Base-by-base conservation (phyloP, 192 early-diverging fungal species). In the Gaertneriomyces semiglobifer region DNA sequence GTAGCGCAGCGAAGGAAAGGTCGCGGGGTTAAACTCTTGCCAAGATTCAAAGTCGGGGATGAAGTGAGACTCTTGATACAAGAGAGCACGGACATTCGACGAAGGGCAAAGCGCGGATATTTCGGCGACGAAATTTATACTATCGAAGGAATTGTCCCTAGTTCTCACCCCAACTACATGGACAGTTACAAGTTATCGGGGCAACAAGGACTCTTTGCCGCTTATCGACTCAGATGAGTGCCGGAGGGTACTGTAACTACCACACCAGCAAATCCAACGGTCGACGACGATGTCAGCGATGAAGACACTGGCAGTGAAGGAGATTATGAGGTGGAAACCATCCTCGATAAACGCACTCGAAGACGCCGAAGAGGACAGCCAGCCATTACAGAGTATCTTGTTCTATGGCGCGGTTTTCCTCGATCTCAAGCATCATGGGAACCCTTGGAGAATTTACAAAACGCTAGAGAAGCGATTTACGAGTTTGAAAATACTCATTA, bases 241-340 rank as follows among this genome's bases (percentile, higher is more conserved):
- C 58, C 58, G 42, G 6, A 11, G 20, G 9, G 7, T 10, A 20
- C 10, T 56, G 54, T 16, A 8, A 20, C 8, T 16, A 8, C 10
- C 10, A 20, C 10, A 20, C n/a, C n/a, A n/a, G n/a, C n/a, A n/a
- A n/a, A n/a, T n/a, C n/a, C n/a, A n/a, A n/a, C n/a, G n/a, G n/a
- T 20, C 54, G 58, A 60, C 25, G 8, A 7, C 9, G 42, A 60
- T 19, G 40, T 43, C 6, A 42, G 43, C 10, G 38, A 60, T 12
- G 58, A 14, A 33, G 38, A 19, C 8, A 10, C 54, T 20, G 54
- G 20, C 8, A 20, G 20, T 7, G 42, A 60, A 7, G 58, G 42
- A 7, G 11, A 60, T 8, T 60, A 43, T 44, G 58, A 60, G 25
- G 58, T 60, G 8, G 58, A 60, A 41, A 42, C 58, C 9, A 10